Percentiles rank a stretch among this genome's conserved stretches.
These are phyloP conservation scores for Kuraishia molischiana DNA, from an alignment of 805 yeast genomes.

Conservation along the genomic window DNA sequence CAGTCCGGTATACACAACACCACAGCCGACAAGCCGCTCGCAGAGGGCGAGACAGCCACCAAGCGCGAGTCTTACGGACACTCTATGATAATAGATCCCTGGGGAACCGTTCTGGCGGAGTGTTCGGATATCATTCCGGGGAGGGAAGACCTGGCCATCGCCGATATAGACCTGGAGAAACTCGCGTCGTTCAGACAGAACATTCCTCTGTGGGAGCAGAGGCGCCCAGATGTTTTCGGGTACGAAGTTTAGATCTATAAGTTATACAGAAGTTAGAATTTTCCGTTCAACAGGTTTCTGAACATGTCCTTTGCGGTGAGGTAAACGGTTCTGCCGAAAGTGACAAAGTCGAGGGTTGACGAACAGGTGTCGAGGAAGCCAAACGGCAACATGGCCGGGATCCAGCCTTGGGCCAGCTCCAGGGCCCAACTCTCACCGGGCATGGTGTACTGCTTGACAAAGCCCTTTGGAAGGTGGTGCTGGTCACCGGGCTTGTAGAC, in stretches of 20 bases:
- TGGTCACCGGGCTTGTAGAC: slow-evolving; percentile 81
- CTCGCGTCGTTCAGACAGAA: slow-evolving; percentile 44
- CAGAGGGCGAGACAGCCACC: slow-evolving; percentile 14
- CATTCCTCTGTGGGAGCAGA: slow-evolving; percentile 74
- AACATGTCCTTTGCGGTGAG: slow-evolving; percentile 76
- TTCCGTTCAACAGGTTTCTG: slow-evolving; percentile 56
- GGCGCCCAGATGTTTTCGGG: slow-evolving; percentile 56
- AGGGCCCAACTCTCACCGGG: slow-evolving; percentile 76
- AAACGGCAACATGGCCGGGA: slow-evolving; percentile 95
- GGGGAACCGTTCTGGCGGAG: slow-evolving; percentile 72
- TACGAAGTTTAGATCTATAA: slow-evolving; percentile 16
- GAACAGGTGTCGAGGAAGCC: slow-evolving; percentile 76
- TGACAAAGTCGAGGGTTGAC: slow-evolving; percentile 70
- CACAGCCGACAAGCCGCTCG: slow-evolving; percentile 25
- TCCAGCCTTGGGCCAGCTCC: slow-evolving; percentile 98
- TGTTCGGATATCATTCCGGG: slow-evolving; percentile 30
- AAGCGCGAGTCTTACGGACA: slow-evolving; percentile 79
- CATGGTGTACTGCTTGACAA: slow-evolving; percentile 80
- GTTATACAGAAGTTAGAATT: slow-evolving; percentile 33
- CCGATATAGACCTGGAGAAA: slow-evolving; percentile 52
- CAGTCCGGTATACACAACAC: slow-evolving; percentile 73
- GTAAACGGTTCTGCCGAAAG: slow-evolving; percentile 59
- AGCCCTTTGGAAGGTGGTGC: slow-evolving; percentile 70
- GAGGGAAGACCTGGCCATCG: slow-evolving; percentile 36
- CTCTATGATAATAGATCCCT: slow-evolving; percentile 80